Conservation (phyloP, 164 flowering plant genomes). For the Taxillus chinensis region DNA sequence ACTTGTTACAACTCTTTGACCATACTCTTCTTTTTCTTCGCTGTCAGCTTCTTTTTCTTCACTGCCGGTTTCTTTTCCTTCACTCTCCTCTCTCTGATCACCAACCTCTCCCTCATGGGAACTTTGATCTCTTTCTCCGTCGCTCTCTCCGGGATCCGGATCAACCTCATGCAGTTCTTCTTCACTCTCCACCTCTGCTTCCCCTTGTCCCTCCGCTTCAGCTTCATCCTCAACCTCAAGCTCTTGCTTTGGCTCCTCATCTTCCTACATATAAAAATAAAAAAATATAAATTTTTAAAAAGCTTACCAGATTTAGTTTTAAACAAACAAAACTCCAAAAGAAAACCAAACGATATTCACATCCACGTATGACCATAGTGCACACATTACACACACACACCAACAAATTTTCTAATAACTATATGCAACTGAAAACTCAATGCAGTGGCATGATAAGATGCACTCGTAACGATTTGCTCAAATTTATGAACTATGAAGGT, state of each 20-base stretch:
- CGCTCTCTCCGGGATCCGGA: conserved; percentile 78
- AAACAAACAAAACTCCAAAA: too few species aligned
- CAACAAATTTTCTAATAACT: too few species aligned
- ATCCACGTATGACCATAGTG: too few species aligned
- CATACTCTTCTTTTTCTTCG: conserved; percentile 69
- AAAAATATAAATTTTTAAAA: too few species aligned
- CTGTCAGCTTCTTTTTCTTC: conserved; percentile 69
- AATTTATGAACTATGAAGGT: too few species aligned
- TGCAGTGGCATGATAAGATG: too few species aligned
- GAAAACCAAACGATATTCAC: too few species aligned
- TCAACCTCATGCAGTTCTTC: conserved; percentile 54
- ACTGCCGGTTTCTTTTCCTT: conserved; percentile 48
- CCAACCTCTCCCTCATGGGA: conserved; percentile 64
- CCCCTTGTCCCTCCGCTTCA: conserved; percentile 79
- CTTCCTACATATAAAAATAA: conserved; percentile 39
- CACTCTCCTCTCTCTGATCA: conserved; percentile 63
- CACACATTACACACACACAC: too few species aligned
- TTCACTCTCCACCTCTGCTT: conserved; percentile 76
- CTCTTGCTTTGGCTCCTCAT: conserved; percentile 40
- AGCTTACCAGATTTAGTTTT: too few species aligned
- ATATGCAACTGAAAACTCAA: too few species aligned
- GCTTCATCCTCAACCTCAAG: conserved; percentile 40
- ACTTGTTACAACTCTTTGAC: conserved; percentile 60
- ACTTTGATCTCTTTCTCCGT: conserved; percentile 78
- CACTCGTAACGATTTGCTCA: too few species aligned